Evolutionary conservation across 1,139 yeast species (phyloP).

Genomic region (Hemisphaericaspora lyxosophila): DNA sequence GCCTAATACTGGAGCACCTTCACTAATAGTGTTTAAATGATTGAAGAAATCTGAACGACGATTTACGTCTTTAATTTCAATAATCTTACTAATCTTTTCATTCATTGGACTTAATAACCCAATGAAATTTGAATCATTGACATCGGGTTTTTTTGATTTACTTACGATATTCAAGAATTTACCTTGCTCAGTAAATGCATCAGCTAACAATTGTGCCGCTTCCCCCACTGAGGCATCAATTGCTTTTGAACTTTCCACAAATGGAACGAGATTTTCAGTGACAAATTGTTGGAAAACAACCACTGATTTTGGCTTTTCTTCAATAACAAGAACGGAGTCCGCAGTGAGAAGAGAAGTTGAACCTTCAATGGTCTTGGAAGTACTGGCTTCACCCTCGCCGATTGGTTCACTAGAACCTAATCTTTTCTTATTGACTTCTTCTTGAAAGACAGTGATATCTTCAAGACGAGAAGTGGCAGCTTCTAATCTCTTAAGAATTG

Average conservation of each 20-base stretch:
- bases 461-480: constrained; percentile 93
- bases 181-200: constrained; percentile 62
- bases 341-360: constrained; percentile 10
- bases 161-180: constrained; percentile 60
- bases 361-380: constrained; percentile 5
- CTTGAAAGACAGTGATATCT: constrained; percentile 81
- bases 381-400: neutral
- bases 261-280: constrained; percentile 55
- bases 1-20: constrained; percentile 86
- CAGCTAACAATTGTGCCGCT: constrained; percentile 53
- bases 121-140: constrained; percentile 52
- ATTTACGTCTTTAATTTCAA: constrained; percentile 68
- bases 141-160: constrained; percentile 63
- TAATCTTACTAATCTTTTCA: constrained; percentile 55
- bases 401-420: constrained; percentile 13
- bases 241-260: constrained; percentile 54
- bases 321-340: too few species aligned
- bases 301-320: constrained; percentile 43
- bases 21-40: constrained; percentile 80
- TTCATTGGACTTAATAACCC: constrained; percentile 71
- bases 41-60: constrained; percentile 64
- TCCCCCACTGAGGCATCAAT: constrained; percentile 66
- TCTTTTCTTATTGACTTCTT: constrained; percentile 35
- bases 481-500: constrained; percentile 80
- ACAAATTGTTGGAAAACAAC: constrained; percentile 57